Percentiles rank a stretch among this genome's conserved stretches.
phyloP scores from a whole-genome alignment of 192 early-diverging fungal genomes.

The Gamsiella multidivaricata region DNA sequence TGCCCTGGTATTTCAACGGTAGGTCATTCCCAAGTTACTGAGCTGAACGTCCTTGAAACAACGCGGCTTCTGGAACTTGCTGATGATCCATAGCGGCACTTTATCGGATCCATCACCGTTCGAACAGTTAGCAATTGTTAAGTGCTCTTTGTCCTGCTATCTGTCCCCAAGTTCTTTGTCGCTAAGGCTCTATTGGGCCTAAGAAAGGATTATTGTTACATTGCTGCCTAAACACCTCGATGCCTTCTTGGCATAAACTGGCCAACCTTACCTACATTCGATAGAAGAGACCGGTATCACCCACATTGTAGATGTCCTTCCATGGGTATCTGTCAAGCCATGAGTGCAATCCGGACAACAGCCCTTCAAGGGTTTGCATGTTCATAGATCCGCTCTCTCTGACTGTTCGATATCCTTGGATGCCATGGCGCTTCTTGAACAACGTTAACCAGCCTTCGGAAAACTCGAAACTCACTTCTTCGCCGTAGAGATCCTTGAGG shows the following conservation, averaged over 20 bases:
- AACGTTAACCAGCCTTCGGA: neutral
- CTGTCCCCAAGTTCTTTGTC: neutral
- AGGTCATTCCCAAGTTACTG: neutral
- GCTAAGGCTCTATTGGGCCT: neutral
- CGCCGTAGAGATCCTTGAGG: neutral
- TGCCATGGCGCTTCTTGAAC: conserved; percentile 2
- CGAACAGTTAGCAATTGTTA: neutral
- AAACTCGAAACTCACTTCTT: neutral
- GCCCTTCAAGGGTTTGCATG: neutral
- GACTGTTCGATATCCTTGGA: neutral
- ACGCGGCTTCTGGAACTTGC: neutral
- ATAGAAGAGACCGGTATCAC: conserved; percentile 3
- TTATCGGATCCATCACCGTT: neutral
- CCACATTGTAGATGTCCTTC: conserved; percentile 16
- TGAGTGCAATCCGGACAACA: neutral
- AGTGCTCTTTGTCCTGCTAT: neutral
- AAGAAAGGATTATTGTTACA: neutral
- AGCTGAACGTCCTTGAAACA: neutral
- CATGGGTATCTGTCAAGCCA: conserved; percentile 4
- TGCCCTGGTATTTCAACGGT: neutral
- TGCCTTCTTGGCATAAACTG: neutral
- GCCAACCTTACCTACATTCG: neutral
- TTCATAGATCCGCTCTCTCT: neutral
- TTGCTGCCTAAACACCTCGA: neutral
- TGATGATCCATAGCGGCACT: neutral